Base-by-base conservation (phyloP, 2,329 filamentous ascomycete species). In the Beauveria bassiana region DNA sequence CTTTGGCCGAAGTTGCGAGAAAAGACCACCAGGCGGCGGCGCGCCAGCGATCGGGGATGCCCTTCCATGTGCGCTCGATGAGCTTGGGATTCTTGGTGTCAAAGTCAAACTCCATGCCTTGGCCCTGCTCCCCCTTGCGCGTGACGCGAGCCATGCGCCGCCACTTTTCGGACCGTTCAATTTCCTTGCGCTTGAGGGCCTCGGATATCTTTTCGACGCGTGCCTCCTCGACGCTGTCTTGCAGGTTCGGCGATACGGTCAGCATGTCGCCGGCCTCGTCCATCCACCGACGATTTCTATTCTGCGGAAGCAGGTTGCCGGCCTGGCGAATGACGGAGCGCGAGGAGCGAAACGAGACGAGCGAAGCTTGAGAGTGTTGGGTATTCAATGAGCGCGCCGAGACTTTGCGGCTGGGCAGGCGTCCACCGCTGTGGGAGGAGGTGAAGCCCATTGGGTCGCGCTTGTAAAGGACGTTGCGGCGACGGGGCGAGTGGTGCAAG, bases 1-100 rank as follows among this genome's bases (percentile, higher is more conserved):
- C 84, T 69, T 83, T 86, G 40, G 92, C 91, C 65, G 90, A 93
- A 9, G 88, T 79, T 7, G 86, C 83, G 31, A 99, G 82, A 71
- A 99, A 99, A 4, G 92, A 91, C 76, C 93, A 93, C 95, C 95
- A 99, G 2, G 93, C 95, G 1, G 91, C 89, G 38, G 89, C 85
- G 57, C 95, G 88, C 95, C 95, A 99, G 65, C 91, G 86, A 74
- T 99, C 95, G 0, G 95, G 95, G 65, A 99, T 96, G 34, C 95
- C 95, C 72, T 99, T 99, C 95, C 95, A 99, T 1, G 92, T 96
- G 61, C 95, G 85, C 66, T 93, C 89, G 62, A 96, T 87, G 49
- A 99, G 79, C 73, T 97, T 93, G n/a, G 89, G 81, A 71, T 89
- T 90, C 65, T 82, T 86, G 43, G 84, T 83, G 73, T 97, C 92